These are phyloP conservation scores for Chaetomiaceae sp. DNA, from an alignment of 2,329 filamentous ascomycete genomes.

Conservation along the genomic window DNA sequence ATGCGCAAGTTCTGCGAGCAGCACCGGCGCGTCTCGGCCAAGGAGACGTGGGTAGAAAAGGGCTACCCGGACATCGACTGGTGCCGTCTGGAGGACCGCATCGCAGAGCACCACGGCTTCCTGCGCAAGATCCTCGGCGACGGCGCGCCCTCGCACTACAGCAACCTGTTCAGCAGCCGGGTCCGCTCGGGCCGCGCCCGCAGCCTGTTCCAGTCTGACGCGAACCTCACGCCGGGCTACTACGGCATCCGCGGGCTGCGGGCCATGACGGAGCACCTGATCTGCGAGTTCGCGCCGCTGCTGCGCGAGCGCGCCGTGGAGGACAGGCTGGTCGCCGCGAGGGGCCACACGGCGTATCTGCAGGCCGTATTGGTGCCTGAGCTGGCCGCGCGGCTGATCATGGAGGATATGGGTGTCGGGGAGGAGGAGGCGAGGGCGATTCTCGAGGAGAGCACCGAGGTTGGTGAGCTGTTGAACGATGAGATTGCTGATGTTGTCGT, in stretches of 20 bases:
- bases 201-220: slow-evolving; percentile 54
- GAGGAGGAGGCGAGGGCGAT: slow-evolving; percentile 47
- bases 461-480: slow-evolving; percentile 65
- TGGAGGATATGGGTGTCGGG: slow-evolving; percentile 49
- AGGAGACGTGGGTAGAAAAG: slow-evolving; percentile 41
- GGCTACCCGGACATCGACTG: slow-evolving; percentile 71
- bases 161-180: slow-evolving; percentile 49
- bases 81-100: slow-evolving; percentile 53
- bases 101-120: slow-evolving; percentile 49
- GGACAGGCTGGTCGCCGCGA: slow-evolving; percentile 61
- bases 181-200: slow-evolving; percentile 55
- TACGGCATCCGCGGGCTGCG: slow-evolving; percentile 73
- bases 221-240: slow-evolving; percentile 67
- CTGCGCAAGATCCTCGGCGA: slow-evolving; percentile 58
- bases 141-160: slow-evolving; percentile 53
- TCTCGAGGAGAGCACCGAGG: slow-evolving; percentile 59
- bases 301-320: slow-evolving; percentile 58
- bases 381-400: slow-evolving; percentile 49
- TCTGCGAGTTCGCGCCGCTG: slow-evolving; percentile 52
- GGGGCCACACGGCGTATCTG: slow-evolving; percentile 64
- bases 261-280: slow-evolving; percentile 66
- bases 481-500: slow-evolving; percentile 52
- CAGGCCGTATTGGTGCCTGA: slow-evolving; percentile 76
- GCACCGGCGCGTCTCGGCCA: slow-evolving; percentile 55
- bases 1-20: slow-evolving; percentile 60